These are phyloP conservation scores for Eragrostis tef DNA, from an alignment of 202 grass and related monocot genomes.

Conservation along the genomic window DNA sequence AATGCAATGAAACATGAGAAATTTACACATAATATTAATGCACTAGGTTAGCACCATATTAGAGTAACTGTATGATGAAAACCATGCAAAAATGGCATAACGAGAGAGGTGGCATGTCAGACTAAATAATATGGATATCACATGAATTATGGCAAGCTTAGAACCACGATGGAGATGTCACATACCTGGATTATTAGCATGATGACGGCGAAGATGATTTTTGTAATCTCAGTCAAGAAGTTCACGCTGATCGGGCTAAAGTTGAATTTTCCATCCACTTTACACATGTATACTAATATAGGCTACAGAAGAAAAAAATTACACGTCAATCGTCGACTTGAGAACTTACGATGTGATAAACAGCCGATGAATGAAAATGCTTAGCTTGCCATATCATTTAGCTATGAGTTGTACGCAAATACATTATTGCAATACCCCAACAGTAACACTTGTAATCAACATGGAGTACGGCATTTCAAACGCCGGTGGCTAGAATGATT, in stretches of 20 bases:
- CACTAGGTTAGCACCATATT: background rate
- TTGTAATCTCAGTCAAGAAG: constrained; percentile 95
- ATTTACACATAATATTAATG: too few species aligned
- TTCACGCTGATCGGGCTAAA: constrained; percentile 98
- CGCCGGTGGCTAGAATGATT: background rate
- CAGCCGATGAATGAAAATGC: constrained; percentile 16
- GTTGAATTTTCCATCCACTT: constrained; percentile 95
- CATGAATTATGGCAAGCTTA: constrained; percentile 7
- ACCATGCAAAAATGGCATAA: constrained; percentile 5
- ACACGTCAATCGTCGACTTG: constrained; percentile 45
- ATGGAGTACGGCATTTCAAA: background rate
- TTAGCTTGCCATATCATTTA: constrained; percentile 17
- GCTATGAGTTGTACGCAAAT: background rate
- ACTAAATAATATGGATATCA: constrained; percentile 26
- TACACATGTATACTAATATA: constrained; percentile 95
- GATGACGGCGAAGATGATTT: constrained; percentile 82
- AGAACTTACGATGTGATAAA: constrained; percentile 35
- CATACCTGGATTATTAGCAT: constrained; percentile 93
- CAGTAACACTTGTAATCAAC: background rate
- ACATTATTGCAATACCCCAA: background rate
- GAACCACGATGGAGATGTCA: constrained; percentile 20
- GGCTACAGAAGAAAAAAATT: constrained; percentile 63
- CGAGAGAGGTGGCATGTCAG: background rate
- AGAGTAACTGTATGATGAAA: constrained; percentile 11
- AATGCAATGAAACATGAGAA: too few species aligned